These are phyloP conservation scores for Eimeria sp. DNA, from an alignment of 169 alveolate species.

Conservation along the genomic window DNA sequence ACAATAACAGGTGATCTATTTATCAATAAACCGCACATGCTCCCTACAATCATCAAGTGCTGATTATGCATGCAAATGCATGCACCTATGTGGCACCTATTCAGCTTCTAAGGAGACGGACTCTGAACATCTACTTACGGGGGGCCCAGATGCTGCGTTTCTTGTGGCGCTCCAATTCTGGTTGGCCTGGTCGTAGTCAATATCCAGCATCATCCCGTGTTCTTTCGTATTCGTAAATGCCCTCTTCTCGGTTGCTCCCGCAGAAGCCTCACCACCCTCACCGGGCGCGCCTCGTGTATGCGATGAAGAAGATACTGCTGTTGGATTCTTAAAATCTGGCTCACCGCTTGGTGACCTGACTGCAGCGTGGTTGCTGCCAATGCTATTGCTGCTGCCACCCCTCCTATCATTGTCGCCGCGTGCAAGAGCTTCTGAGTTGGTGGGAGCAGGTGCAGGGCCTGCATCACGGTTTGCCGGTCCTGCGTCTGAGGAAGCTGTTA, in stretches of 20 bases:
- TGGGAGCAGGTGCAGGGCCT: neutral
- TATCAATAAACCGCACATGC: neutral
- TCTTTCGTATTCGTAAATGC: slow-evolving; percentile 17
- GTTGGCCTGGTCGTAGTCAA: slow-evolving; percentile 78
- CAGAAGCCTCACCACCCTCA: neutral
- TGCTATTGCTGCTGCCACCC: neutral
- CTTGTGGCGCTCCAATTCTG: neutral
- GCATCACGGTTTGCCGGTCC: slow-evolving; percentile 15
- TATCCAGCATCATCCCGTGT: slow-evolving; percentile 74
- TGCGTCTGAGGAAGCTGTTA: neutral
- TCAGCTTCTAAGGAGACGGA: neutral
- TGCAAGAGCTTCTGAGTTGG: neutral
- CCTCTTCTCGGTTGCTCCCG: slow-evolving; percentile 7
- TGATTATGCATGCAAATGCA: too few relatives aligned
- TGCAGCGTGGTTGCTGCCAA: neutral
- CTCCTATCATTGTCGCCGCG: slow-evolving; percentile 24
- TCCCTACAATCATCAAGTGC: too few relatives aligned
- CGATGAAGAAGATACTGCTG: neutral
- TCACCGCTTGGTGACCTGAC: neutral
- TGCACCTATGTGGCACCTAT: neutral
- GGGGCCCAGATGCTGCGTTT: slow-evolving; percentile 33
- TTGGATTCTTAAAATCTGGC: neutral
- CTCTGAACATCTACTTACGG: slow-evolving; percentile 1
- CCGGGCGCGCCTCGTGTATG: neutral
- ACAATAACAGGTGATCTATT: neutral